A percentile compares a stretch with the other conserved stretches of the same genome.
Conservation (phyloP, 352 stramenopile species). For the Pythium graminicola region DNA sequence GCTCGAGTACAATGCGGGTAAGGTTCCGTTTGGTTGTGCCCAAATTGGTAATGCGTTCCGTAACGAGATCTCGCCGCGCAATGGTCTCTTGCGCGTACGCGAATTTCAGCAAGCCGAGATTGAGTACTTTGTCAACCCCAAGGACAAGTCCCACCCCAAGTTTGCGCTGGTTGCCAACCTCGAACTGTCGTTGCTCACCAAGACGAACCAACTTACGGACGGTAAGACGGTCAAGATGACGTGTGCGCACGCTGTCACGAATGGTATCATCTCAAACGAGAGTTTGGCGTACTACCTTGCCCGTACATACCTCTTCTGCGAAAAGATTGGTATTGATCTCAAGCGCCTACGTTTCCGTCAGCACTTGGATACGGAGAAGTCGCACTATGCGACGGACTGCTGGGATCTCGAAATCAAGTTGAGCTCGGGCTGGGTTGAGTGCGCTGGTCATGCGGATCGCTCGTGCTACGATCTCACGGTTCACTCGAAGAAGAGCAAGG, state of each 20-base stretch:
- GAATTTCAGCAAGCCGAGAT: constrained; percentile 99
- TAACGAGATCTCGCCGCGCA: constrained; percentile 97
- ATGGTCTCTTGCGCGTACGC: constrained; percentile 95
- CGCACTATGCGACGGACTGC: constrained; percentile 99
- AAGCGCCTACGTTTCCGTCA: constrained; percentile 96
- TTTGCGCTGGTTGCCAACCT: constrained; percentile 89
- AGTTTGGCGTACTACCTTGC: constrained; percentile 99
- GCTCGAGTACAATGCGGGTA: constrained; percentile 97
- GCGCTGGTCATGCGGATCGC: constrained; percentile 97
- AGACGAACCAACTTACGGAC: constrained; percentile 94
- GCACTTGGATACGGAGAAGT: constrained; percentile 99
- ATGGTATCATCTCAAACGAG: constrained; percentile 97
- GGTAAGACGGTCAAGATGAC: constrained; percentile 94
- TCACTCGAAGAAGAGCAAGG: constrained; percentile 83
- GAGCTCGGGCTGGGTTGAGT: constrained; percentile 98
- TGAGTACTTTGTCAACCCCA: constrained; percentile 98
- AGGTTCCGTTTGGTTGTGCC: constrained; percentile 79
- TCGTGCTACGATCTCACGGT: constrained; percentile 97
- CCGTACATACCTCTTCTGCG: constrained; percentile 95
- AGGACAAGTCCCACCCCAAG: constrained; percentile 97
- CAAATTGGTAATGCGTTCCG: constrained; percentile 88
- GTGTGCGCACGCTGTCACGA: constrained; percentile 86
- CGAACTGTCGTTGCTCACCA: constrained; percentile 88
- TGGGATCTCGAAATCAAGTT: constrained; percentile 99
- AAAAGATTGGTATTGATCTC: constrained; percentile 93